phyloP scores from a whole-genome alignment of 75 land plant genomes.

The Cunninghamia lanceolata region DNA sequence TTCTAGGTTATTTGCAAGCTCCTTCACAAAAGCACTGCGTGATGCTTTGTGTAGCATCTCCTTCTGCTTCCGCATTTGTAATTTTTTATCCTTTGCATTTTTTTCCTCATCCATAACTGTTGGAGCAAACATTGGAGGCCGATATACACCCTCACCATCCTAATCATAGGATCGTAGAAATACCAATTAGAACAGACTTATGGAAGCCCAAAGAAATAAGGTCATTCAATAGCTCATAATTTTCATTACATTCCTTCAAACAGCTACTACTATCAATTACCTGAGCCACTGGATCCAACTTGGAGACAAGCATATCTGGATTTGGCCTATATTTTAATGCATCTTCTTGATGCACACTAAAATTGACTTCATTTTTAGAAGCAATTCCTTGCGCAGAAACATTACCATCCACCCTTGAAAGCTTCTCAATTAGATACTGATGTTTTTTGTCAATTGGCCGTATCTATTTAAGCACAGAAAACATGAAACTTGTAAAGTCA shows the following conservation, averaged over 20 bases:
- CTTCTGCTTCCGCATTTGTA: conserved; percentile 58
- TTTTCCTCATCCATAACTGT: conserved; percentile 81
- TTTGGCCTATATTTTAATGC: conserved; percentile 76
- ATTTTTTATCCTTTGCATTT: conserved; percentile 47
- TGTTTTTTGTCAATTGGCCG: conserved; percentile 88
- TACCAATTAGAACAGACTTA: neutral
- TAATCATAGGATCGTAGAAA: conserved; percentile 11
- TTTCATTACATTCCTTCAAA: neutral
- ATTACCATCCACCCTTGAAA: conserved; percentile 36
- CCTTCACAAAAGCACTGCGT: conserved; percentile 57
- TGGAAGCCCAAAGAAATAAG: neutral
- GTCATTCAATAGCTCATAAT: neutral
- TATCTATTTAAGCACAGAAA: conserved; percentile 40
- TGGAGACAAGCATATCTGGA: conserved; percentile 78
- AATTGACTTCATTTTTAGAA: conserved; percentile 21
- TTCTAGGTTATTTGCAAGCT: conserved; percentile 69
- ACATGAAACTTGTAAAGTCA: neutral
- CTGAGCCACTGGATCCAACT: conserved; percentile 40
- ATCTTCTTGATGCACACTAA: conserved; percentile 42
- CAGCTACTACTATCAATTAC: conserved; percentile 20
- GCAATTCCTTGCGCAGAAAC: conserved; percentile 12
- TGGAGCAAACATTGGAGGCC: conserved; percentile 89
- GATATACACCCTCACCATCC: conserved; percentile 73
- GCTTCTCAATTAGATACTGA: conserved; percentile 86
- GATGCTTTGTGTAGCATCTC: conserved; percentile 46